phyloP scores from a whole-genome alignment of 108 stramenopile species.

The Nitzschia putrida region DNA sequence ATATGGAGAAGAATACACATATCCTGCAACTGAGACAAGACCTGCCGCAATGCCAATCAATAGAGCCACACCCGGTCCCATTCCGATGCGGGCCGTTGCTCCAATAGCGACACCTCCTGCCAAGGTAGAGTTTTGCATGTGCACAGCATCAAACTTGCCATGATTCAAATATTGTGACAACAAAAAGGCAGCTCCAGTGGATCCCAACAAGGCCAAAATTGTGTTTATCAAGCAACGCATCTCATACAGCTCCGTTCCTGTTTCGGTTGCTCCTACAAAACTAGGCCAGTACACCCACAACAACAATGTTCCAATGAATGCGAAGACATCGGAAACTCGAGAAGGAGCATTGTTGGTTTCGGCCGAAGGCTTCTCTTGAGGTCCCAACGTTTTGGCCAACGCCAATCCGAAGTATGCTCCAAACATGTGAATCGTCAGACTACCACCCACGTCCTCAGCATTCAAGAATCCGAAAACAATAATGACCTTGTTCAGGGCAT shows the following conservation, averaged over 20 bases:
- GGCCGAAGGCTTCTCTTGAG: slow-evolving; percentile 1
- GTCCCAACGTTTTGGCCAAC: slow-evolving; percentile 34
- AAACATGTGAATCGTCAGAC: slow-evolving; percentile 54
- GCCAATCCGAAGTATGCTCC: slow-evolving; percentile 68
- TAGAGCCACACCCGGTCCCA: slow-evolving; percentile 37
- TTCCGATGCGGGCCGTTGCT: slow-evolving; percentile 35
- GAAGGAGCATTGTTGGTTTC: not conserved
- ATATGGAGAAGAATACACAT: slow-evolving; percentile 26
- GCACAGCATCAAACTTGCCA: slow-evolving; percentile 50
- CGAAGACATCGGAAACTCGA: slow-evolving; percentile 39
- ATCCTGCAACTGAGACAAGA: slow-evolving; percentile 34
- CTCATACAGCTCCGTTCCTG: slow-evolving; percentile 22
- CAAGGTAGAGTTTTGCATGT: slow-evolving; percentile 58
- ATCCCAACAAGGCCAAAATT: slow-evolving; percentile 40
- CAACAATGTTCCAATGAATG: slow-evolving; percentile 55
- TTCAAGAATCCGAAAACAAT: slow-evolving; percentile 29
- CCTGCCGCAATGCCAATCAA: slow-evolving; percentile 35
- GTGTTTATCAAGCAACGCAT: slow-evolving; percentile 49
- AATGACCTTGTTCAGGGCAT: slow-evolving; percentile 51
- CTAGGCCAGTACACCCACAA: slow-evolving; percentile 68
- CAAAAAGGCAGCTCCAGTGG: slow-evolving; percentile 41
- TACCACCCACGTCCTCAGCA: slow-evolving; percentile 57
- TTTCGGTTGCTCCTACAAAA: slow-evolving; percentile 51
- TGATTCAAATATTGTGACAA: slow-evolving; percentile 32
- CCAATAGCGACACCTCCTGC: slow-evolving; percentile 69